A percentile compares a stretch with the other conserved stretches of the same genome.
Evolutionary conservation across 352 stramenopile genomes (phyloP).

Genomic region (Phytophthora melonis): DNA sequence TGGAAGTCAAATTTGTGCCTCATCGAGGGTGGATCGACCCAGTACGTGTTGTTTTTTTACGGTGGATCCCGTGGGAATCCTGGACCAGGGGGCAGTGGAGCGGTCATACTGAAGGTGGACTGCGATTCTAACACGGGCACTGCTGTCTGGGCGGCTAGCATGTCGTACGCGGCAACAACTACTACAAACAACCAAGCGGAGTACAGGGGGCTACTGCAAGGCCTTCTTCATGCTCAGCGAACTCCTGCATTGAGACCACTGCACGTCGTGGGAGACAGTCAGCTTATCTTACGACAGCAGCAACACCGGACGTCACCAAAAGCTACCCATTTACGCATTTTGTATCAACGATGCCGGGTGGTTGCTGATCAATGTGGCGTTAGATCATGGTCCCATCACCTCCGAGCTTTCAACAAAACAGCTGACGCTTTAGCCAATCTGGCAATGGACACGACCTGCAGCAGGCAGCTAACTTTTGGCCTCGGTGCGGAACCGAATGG

Average conservation of each 20-base stretch:
- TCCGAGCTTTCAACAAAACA: conserved; percentile 7
- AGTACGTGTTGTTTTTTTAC: conserved; percentile 1
- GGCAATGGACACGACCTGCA: conserved; percentile 4
- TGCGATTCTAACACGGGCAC: background rate
- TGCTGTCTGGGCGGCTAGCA: conserved; percentile 1
- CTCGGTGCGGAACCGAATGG: no score
- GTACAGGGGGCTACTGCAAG: conserved; percentile 1
- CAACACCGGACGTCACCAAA: background rate
- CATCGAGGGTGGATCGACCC: background rate
- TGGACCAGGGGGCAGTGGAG: no score
- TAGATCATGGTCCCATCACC: background rate
- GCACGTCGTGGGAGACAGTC: conserved; percentile 6
- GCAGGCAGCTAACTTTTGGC: background rate
- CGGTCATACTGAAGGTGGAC: background rate
- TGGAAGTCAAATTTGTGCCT: background rate
- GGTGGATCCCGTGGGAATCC: conserved; percentile 10
- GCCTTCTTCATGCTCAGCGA: background rate
- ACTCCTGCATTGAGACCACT: background rate
- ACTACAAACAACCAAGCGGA: conserved; percentile 16
- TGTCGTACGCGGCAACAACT: conserved; percentile 1
- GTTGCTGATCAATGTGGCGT: background rate
- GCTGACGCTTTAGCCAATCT: background rate
- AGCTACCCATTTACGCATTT: no score
- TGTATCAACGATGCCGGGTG: no score
- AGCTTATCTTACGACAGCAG: conserved; percentile 15